Evolutionary conservation across 768 basidiomycete genomes (phyloP), one percentile per base, ranked within the genome.

Genomic region (Tylopilus intermedius): DNA sequence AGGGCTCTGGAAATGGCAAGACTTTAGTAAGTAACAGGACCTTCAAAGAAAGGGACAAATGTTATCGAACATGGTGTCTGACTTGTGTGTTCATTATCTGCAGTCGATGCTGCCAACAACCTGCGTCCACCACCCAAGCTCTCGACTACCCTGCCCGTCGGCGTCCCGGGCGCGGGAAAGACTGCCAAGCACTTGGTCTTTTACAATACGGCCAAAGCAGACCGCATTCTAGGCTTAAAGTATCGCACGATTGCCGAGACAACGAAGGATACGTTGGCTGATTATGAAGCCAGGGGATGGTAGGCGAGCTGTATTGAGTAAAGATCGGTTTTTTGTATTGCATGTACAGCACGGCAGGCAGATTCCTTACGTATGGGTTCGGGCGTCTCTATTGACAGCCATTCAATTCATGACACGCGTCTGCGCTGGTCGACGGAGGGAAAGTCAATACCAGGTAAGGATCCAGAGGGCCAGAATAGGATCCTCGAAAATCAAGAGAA

Each of bases 241-340:
- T 79, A 74, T 49, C 67, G 66, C 13, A 67, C 68, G 4, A 69
- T 71, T 38, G 71, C 70, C 55, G 71, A 78, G 58, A 69, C 70
- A 8, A 66, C 73, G 8, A 70, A 54, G 49, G 80, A 76, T 53
- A 69, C 66, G 8, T 47, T 79, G 37, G 67, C 62, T 7, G 75
- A 79, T 54, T 79, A 73, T 47, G 72, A 73, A 58, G 62, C 57
- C n/a, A 68, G 71, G 26, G 74, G 75, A 1, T 79, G 75, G 77
- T 73, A 61, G 33, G 51, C 4, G 4, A 22, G n/a, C 10, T 29
- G 2, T 27, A 7, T 30, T 11, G 38, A 13, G 8, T 6, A 38
- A 18, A 38, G 15, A 18, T 7, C n/a, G 11, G 7, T 2, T 1
- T 53, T 33, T 21, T 54, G 24, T 14, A 18, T 8, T 4, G 8